Conservation (phyloP, 192 early-diverging fungal species). For the Backusella circina region DNA sequence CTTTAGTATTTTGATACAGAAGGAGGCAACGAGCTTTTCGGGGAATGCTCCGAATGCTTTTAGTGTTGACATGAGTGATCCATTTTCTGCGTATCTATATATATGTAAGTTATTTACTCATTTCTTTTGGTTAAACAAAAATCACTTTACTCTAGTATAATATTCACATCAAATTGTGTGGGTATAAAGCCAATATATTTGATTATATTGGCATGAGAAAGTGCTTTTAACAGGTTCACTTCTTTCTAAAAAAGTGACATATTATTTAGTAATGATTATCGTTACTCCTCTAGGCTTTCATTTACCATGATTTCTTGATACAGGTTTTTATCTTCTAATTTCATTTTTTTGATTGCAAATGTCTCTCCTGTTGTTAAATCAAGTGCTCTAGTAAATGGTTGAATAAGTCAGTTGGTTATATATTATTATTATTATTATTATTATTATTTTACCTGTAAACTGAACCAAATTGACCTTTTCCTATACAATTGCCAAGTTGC, state of each 20-base stretch:
- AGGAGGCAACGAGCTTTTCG: slow-evolving; percentile 83
- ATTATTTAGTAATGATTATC: not conserved
- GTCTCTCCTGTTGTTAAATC: slow-evolving; percentile 78
- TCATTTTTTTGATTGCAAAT: slow-evolving; percentile 85
- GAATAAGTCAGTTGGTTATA: not conserved
- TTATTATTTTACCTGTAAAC: slow-evolving; percentile 61
- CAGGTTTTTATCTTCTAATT: slow-evolving; percentile 65
- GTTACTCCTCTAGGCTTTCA: not conserved
- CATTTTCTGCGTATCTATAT: slow-evolving; percentile 77
- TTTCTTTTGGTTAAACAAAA: too few relatives aligned
- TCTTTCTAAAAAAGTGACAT: slow-evolving; percentile 53
- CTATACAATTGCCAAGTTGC: slow-evolving; percentile 85
- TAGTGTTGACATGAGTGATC: slow-evolving; percentile 82
- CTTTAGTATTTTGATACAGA: slow-evolving; percentile 84
- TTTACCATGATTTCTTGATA: slow-evolving; percentile 67
- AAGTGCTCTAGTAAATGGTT: slow-evolving; percentile 50
- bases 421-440: not conserved
- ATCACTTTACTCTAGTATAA: slow-evolving; percentile 77
- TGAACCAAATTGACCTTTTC: slow-evolving; percentile 85
- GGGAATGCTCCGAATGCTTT: slow-evolving; percentile 90
- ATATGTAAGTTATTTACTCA: too few relatives aligned
- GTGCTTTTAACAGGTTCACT: slow-evolving; percentile 78
- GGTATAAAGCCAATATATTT: slow-evolving; percentile 81
- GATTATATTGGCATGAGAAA: slow-evolving; percentile 80
- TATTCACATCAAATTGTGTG: slow-evolving; percentile 66